phyloP scores from a whole-genome alignment of 768 basidiomycete species.

The Phylloporus rhodoxanthus region DNA sequence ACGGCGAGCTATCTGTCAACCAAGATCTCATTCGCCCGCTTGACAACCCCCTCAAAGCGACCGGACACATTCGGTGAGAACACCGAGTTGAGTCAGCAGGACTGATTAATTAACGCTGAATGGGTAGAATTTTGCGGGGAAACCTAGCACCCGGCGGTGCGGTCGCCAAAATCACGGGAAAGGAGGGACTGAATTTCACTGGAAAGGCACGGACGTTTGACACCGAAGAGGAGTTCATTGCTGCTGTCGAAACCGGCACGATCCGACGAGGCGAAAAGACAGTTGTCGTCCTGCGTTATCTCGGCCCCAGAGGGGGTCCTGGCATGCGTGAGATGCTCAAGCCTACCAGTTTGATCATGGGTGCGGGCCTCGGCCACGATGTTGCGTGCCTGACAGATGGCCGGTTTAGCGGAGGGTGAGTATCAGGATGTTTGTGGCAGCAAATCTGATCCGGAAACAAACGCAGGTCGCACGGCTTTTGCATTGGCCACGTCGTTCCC shows the following conservation, averaged over 20 bases:
- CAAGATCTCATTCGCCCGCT: constrained; percentile 90
- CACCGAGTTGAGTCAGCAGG: not conserved
- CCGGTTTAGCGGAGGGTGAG: constrained; percentile 95
- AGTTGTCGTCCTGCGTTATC: constrained; percentile 89
- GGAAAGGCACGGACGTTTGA: constrained; percentile 94
- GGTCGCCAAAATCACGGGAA: constrained; percentile 96
- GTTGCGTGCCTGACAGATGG: constrained; percentile 98
- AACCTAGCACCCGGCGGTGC: constrained; percentile 93
- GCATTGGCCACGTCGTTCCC: constrained; percentile 94
- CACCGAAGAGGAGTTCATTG: constrained; percentile 79
- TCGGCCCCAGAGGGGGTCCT: constrained; percentile 95
- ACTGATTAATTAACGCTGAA: not conserved
- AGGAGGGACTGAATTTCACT: constrained; percentile 84
- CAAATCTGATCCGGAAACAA: constrained; percentile 10
- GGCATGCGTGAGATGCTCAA: constrained; percentile 99
- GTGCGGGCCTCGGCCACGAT: constrained; percentile 91
- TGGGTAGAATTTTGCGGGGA: constrained; percentile 73
- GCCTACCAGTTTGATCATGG: constrained; percentile 97
- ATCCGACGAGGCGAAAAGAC: constrained; percentile 97
- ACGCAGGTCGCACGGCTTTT: constrained; percentile 88
- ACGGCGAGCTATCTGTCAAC: constrained; percentile 63
- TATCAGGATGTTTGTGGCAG: constrained; percentile 17
- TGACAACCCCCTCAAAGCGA: constrained; percentile 79
- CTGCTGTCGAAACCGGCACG: constrained; percentile 80
- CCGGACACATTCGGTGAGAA: constrained; percentile 80